Base-by-base conservation (phyloP, 495 filamentous ascomycete species). In the Rhypophila decipiens region DNA sequence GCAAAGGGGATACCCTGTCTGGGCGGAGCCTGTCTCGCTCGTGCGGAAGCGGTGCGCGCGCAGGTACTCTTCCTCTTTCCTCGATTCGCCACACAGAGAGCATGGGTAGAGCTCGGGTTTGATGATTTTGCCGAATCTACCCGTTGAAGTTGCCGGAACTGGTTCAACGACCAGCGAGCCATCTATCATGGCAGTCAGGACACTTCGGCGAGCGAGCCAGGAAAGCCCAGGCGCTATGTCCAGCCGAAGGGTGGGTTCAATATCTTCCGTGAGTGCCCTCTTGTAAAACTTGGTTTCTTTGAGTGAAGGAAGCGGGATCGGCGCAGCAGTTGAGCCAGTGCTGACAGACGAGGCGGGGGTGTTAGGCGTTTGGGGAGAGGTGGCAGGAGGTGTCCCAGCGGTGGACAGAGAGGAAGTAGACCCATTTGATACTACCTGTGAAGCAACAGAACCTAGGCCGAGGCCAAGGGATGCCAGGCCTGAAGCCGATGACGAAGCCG, bases 271-370 rank as follows among this genome's bases (percentile, higher is more conserved):
- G 11, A 96, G 65, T 5, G 77, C 79, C 18, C 93, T 81, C 65
- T 98, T 98, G 67, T 90, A 98, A 63, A 96, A 97, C 50, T 84
- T 86, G 3, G 85, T 88, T 45, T 96, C 93, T 57, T 95, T 95
- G 37, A 98, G 67, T 2, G 61, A 55, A 11, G 67, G 70, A 15
- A 72, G 53, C 9, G 55, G 43, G 2, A 55, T 48, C 5, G 57
- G 53, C 10, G 59, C 41, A 12, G 51, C 41, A 3, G 75, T 74
- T 3, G 75, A 76, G 18, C 55, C 57, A 8, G 56, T 57, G 53
- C 75, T 75, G 42, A 66, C 52, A 21, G 62, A 53, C 4, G 74
- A 76, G 36, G 68, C 68, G 4, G 75, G 73, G 1, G 76, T 78
- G 24, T 67, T 72, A 5, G 77, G 71, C 12, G 75, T 74, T 39